Evolutionary conservation across 1,284 basidiomycete genomes (phyloP).

Genomic region (Pseudozyma tsukubaensis): DNA sequence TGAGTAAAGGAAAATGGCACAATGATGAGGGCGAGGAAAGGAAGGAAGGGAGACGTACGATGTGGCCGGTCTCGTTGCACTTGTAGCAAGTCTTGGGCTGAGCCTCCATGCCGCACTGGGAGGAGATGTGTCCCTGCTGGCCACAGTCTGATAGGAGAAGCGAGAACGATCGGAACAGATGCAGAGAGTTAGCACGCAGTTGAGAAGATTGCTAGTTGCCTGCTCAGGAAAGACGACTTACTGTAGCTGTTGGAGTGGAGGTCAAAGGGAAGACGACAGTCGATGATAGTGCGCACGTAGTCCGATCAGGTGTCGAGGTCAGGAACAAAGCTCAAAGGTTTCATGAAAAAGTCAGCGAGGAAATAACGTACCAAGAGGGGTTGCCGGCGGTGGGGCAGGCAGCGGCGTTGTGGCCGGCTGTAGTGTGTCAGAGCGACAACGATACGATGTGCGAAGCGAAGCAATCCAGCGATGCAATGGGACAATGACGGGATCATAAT

Average conservation of each 20-base stretch:
- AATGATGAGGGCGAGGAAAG: not conserved
- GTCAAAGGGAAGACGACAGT: not conserved
- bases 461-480: conserved; percentile 1
- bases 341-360: too few relatives aligned
- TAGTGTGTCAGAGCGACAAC: conserved; percentile 4
- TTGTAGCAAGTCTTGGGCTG: conserved; percentile 67
- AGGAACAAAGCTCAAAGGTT: not conserved
- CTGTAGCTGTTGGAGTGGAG: conserved; percentile 24
- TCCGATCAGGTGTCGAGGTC: not conserved
- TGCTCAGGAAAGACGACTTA: conserved; percentile 9
- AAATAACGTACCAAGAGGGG: conserved; percentile 58
- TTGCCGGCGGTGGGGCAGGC: conserved; percentile 63
- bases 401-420: conserved; percentile 65
- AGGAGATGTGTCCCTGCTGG: conserved; percentile 63
- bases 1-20: not conserved
- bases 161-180: not conserved
- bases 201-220: too few relatives aligned
- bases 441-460: not conserved
- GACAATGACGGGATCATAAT: not conserved
- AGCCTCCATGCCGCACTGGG: conserved; percentile 62
- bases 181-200: not conserved
- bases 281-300: not conserved
- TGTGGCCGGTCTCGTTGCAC: conserved; percentile 63
- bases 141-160: conserved; percentile 53
- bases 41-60: conserved; percentile 27